These are phyloP conservation scores for Plasmodium reichenowi DNA, from an alignment of 169 alveolate species.

Conservation along the genomic window DNA sequence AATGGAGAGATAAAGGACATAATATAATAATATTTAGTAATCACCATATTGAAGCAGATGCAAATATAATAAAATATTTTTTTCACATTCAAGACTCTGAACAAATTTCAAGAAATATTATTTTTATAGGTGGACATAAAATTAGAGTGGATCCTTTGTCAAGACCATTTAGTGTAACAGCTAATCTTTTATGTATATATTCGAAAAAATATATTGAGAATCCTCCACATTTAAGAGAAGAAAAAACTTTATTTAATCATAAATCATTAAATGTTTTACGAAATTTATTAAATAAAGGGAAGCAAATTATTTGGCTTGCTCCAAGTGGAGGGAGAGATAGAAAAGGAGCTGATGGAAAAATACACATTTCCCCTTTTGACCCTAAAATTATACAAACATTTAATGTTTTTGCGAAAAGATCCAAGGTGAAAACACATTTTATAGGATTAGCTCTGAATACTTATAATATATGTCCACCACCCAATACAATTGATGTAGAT, in stretches of 20 bases:
- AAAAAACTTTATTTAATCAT: slow-evolving; percentile 60
- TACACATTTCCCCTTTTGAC: slow-evolving; percentile 66
- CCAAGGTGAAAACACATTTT: slow-evolving; percentile 69
- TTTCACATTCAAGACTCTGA: slow-evolving; percentile 39
- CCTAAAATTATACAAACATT: slow-evolving; percentile 72
- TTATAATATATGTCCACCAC: slow-evolving; percentile 74
- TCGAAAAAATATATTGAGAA: slow-evolving; percentile 75
- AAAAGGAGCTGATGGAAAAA: slow-evolving; percentile 38
- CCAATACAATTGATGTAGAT: slow-evolving; percentile 70
- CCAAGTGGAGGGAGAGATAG: slow-evolving; percentile 77
- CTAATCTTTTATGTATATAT: slow-evolving; percentile 64
- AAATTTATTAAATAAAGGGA: slow-evolving; percentile 62
- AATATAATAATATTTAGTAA: slow-evolving; percentile 64
- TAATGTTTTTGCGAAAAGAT: slow-evolving; percentile 68
- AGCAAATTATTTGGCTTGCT: slow-evolving; percentile 71
- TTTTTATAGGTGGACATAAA: slow-evolving; percentile 77
- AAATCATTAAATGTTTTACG: slow-evolving; percentile 64
- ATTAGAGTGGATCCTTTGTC: slow-evolving; percentile 75
- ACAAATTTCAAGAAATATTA: slow-evolving; percentile 63
- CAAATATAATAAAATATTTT: slow-evolving; percentile 67
- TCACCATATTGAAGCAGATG: slow-evolving; percentile 80
- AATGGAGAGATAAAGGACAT: slow-evolving; percentile 69
- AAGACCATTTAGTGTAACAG: slow-evolving; percentile 68
- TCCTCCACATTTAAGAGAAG: slow-evolving; percentile 74
- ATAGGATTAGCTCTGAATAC: slow-evolving; percentile 75